These are phyloP conservation scores for Hygrocybe punicea DNA, from an alignment of 768 basidiomycete genomes.

Conservation along the genomic window DNA sequence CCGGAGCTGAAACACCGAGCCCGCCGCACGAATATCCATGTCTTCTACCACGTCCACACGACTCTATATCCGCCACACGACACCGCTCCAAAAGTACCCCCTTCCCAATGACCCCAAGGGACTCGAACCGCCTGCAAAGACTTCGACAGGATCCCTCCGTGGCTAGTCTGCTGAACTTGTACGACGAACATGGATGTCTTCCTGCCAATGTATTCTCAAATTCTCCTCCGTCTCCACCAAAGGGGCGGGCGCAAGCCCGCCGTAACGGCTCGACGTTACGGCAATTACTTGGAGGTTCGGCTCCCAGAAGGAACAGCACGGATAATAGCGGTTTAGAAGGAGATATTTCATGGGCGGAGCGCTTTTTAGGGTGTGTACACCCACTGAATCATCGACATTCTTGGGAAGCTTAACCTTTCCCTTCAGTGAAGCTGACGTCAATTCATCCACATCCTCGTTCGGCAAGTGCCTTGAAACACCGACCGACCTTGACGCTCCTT, in stretches of 20 bases:
- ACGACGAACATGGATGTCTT: slow-evolving; percentile 69
- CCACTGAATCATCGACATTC: not conserved
- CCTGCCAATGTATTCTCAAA: slow-evolving; percentile 64
- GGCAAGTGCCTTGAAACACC: slow-evolving; percentile 46
- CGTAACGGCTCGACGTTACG: slow-evolving; percentile 71
- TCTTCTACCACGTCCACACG: slow-evolving; percentile 20
- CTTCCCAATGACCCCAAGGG: slow-evolving; percentile 32
- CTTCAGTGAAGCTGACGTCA: slow-evolving; percentile 44
- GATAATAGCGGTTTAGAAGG: slow-evolving; percentile 51
- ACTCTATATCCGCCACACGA: slow-evolving; percentile 27
- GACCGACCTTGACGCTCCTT: slow-evolving; percentile 41
- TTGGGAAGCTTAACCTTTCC: not conserved
- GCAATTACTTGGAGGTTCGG: slow-evolving; percentile 61
- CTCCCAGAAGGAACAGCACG: slow-evolving; percentile 15
- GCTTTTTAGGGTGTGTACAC: slow-evolving; percentile 56
- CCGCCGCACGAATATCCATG: slow-evolving; percentile 20
- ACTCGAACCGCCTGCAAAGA: slow-evolving; percentile 50
- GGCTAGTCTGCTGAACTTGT: slow-evolving; percentile 66
- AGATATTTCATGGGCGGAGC: slow-evolving; percentile 84
- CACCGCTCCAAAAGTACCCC: not conserved
- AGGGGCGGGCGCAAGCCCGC: slow-evolving; percentile 51
- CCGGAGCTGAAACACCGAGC: not conserved
- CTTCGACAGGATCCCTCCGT: slow-evolving; percentile 78
- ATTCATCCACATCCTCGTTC: slow-evolving; percentile 47
- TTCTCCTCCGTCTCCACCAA: slow-evolving; percentile 39